These are phyloP conservation scores for Alternaria brassicae DNA, from an alignment of 2,329 filamentous ascomycete genomes.

Conservation along the genomic window DNA sequence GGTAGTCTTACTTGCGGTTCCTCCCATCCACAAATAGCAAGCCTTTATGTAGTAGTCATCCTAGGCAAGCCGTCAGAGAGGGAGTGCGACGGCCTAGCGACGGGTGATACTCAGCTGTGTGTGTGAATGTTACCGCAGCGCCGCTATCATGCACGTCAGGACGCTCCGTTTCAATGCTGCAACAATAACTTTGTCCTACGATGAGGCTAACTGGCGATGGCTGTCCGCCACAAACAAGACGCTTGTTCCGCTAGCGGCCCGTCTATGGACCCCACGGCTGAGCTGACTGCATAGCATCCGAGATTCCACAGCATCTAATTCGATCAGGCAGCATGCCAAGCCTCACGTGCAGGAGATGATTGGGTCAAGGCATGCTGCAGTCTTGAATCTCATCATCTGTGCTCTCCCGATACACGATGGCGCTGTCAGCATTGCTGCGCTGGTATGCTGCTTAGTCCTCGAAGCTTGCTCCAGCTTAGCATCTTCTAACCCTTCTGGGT, in stretches of 20 bases:
- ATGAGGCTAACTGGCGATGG: slow-evolving; percentile 3
- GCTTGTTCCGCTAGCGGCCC: slow-evolving; percentile 3
- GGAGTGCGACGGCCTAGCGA: background rate
- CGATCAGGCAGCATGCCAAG: slow-evolving; percentile 9
- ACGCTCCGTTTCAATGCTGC: background rate
- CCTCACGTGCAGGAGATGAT: slow-evolving; percentile 4
- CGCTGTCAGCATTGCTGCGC: slow-evolving; percentile 7
- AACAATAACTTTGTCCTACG: background rate
- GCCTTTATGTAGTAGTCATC: background rate
- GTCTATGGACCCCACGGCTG: slow-evolving; percentile 4
- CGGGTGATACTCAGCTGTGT: background rate
- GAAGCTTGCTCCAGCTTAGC: slow-evolving; percentile 4
- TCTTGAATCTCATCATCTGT: background rate
- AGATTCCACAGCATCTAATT: slow-evolving; percentile 10
- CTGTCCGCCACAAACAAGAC: background rate
- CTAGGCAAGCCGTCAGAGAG: background rate
- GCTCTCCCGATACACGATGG: background rate
- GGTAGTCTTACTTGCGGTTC: background rate
- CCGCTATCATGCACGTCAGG: background rate
- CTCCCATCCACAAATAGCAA: background rate
- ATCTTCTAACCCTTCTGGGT: slow-evolving; percentile 12
- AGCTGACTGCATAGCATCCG: slow-evolving; percentile 6
- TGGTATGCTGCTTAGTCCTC: background rate
- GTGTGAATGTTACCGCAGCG: background rate
- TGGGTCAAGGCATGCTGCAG: background rate